Percentiles rank a stretch among this genome's conserved stretches.
phyloP scores from a whole-genome alignment of 257 asterid species.

The Solanum dulcamara region DNA sequence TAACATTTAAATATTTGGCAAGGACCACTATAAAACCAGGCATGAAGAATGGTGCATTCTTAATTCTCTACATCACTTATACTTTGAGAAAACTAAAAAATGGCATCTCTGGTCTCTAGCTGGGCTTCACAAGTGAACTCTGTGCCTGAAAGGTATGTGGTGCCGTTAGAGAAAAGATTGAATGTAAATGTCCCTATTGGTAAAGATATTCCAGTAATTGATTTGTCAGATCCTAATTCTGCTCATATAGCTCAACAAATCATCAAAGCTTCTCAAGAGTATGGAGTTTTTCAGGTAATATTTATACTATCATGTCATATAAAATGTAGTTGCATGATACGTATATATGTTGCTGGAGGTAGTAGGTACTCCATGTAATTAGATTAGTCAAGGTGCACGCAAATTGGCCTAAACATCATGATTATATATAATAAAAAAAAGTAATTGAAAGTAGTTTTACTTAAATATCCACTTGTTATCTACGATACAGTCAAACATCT shows the following conservation, averaged over 20 bases:
- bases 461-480: too few species aligned
- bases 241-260: background rate
- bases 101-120: background rate
- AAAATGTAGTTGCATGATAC: background rate
- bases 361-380: background rate
- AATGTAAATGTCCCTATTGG: background rate
- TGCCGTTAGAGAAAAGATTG: background rate
- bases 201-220: background rate
- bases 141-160: background rate
- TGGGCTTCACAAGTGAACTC: background rate
- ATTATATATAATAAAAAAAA: too few species aligned
- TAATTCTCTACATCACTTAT: background rate
- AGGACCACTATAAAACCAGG: background rate
- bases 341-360: background rate
- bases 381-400: background rate
- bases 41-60: background rate
- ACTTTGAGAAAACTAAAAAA: background rate
- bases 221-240: background rate
- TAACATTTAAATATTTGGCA: too few species aligned
- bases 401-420: background rate
- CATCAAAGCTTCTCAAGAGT: slow-evolving; percentile 3
- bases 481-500: background rate
- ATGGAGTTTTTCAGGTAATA: background rate
- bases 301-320: too few species aligned
- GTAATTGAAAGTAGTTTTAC: background rate